Evolutionary conservation across 306 rosid genomes (phyloP), one percentile per base, ranked within the genome.

Genomic region (Potentilla sterilis): DNA sequence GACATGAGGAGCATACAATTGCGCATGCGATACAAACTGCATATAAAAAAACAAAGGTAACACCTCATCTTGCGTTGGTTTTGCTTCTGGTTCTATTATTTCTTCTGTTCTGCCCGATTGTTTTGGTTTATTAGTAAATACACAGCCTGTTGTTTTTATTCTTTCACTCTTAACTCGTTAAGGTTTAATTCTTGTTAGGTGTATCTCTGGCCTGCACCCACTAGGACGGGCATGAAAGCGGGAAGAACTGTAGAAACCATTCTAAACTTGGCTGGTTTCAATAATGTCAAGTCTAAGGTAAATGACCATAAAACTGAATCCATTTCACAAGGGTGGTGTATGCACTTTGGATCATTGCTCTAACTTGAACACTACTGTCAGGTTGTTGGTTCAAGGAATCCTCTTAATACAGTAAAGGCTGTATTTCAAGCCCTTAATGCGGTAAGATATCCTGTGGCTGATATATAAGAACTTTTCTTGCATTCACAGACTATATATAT

Each of bases 201-300:
- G 66, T 91, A 94, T 90, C 96, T 94, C 46, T 92, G 98, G 98
- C 98, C 97, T 71, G 98, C 98, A 67, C 74, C 91, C 35, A 92
- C 97, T 61, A 72, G 81, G 63, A 90, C 93, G 5, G 98, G 97
- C 32, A 85, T 94, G 93, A 85, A 86, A 84, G 98, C 97, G 1
- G 98, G 98, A 44, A 86, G 88, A 86, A 88, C 86, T 55, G 94
- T 90, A 38, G 89, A 94, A 89, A 85, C 89, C 77, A 88, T 94
- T 70, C 82, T 94, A 78, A 79, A 85, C 78, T 85, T 90, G 80
- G 97, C 96, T 44, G 98, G 98, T 73, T 94, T 88, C 76, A 92
- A 94, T 80, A 94, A 94, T 83, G 86, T 91, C 72, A 94, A 91
- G 86, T 92, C 97, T 5, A 92, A 94, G 98, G 98, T 94, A 89